Evolutionary conservation across 1,139 yeast genomes (phyloP).

Genomic region (Lodderomyces parapsilosis): DNA sequence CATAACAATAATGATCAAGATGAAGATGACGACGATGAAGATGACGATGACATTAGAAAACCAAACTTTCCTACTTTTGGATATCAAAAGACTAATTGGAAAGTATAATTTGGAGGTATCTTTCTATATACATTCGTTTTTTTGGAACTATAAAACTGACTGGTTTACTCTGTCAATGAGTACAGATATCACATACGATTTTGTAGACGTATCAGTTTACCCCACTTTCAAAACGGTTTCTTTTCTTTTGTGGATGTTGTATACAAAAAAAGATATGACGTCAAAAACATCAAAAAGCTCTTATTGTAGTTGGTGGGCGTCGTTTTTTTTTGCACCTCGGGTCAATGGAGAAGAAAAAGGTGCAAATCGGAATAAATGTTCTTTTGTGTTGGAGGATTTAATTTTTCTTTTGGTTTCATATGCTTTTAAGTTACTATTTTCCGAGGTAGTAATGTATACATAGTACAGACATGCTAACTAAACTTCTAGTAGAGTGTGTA

Average conservation of each 20-base stretch:
- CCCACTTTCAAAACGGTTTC: neutral
- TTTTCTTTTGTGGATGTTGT: too few relatives aligned
- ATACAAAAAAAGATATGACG: neutral
- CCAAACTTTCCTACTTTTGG: constrained; percentile 14
- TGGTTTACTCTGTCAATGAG: neutral
- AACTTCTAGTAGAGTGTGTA: too few relatives aligned
- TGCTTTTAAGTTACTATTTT: neutral
- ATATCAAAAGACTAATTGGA: constrained; percentile 10
- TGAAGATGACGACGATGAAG: constrained; percentile 3
- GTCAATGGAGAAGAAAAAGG: constrained; percentile 1
- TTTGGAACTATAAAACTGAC: too few relatives aligned
- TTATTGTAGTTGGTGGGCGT: too few relatives aligned
- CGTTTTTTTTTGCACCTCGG: constrained; percentile 1
- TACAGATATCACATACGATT: too few relatives aligned
- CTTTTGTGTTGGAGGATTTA: neutral
- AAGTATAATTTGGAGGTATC: too few relatives aligned
- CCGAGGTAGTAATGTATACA: too few relatives aligned
- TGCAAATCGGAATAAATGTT: neutral
- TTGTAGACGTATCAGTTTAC: too few relatives aligned
- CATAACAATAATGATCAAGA: neutral
- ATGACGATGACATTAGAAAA: constrained; percentile 8
- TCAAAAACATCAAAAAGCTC: too few relatives aligned
- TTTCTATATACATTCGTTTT: too few relatives aligned
- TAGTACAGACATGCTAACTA: too few relatives aligned
- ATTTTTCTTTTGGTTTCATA: neutral